Conservation (phyloP, 2,329 filamentous ascomycete species). For the Diaporthe vaccinii region DNA sequence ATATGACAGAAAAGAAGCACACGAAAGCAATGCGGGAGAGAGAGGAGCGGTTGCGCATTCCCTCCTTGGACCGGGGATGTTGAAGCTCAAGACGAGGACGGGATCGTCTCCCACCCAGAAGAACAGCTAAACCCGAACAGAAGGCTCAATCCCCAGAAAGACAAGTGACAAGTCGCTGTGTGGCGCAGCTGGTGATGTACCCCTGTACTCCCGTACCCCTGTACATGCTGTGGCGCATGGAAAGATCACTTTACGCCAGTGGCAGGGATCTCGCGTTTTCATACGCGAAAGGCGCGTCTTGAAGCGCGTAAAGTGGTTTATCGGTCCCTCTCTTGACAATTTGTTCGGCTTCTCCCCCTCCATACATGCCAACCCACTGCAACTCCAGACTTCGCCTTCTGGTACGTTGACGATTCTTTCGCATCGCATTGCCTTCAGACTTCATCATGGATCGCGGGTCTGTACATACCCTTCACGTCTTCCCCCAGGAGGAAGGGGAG, state of each 20-base stretch:
- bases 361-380: conserved; percentile 21
- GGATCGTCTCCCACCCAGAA: conserved; percentile 27
- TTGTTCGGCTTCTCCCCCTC: conserved; percentile 26
- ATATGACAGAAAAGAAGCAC: conserved; percentile 13
- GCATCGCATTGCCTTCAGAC: not conserved
- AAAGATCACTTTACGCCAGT: not conserved
- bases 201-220: not conserved
- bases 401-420: not conserved
- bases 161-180: conserved; percentile 23
- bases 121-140: conserved; percentile 40
- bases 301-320: conserved; percentile 32
- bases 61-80: conserved; percentile 19
- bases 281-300: conserved; percentile 30
- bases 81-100: conserved; percentile 23
- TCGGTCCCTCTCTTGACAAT: conserved; percentile 27
- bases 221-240: conserved; percentile 22
- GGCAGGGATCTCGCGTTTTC: conserved; percentile 26
- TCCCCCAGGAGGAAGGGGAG: conserved; percentile 74
- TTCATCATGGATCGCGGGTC: conserved; percentile 85
- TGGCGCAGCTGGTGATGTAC: conserved; percentile 26
- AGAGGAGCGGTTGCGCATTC: conserved; percentile 17
- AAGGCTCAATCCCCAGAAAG: conserved; percentile 30
- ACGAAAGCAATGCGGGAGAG: conserved; percentile 21
- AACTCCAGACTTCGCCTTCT: conserved; percentile 4
- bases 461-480: conserved; percentile 87